Evolutionary conservation across 148 eudicot genomes (phyloP).

Genomic region (Pharnaceum exiguum): DNA sequence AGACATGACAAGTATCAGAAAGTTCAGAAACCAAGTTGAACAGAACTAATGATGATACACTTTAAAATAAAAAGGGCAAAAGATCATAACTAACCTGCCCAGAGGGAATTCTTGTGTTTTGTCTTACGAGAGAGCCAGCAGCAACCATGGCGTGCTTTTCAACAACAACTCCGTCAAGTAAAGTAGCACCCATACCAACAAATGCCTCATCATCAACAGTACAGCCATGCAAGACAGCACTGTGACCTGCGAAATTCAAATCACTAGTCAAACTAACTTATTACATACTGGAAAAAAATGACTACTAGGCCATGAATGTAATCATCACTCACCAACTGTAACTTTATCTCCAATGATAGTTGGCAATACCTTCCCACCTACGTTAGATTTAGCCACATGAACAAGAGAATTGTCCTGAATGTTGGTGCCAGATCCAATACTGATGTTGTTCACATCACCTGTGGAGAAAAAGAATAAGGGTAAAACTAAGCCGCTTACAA

Average conservation of each 20-base stretch:
- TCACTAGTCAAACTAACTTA: slow-evolving; percentile 11
- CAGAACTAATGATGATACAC: not conserved
- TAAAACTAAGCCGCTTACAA: not conserved
- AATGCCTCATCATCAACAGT: slow-evolving; percentile 84
- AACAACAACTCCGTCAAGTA: slow-evolving; percentile 70
- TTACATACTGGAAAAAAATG: not conserved
- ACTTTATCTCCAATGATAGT: slow-evolving; percentile 89
- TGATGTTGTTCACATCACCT: slow-evolving; percentile 90
- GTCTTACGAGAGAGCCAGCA: slow-evolving; percentile 80
- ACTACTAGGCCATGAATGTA: not conserved
- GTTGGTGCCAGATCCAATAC: slow-evolving; percentile 85
- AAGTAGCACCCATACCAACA: slow-evolving; percentile 87
- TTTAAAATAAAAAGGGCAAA: not conserved
- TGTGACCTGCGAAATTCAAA: slow-evolving; percentile 53
- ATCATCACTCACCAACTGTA: slow-evolving; percentile 72
- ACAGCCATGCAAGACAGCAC: slow-evolving; percentile 79
- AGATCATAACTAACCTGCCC: slow-evolving; percentile 35
- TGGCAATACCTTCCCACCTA: slow-evolving; percentile 88
- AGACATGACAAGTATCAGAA: not conserved
- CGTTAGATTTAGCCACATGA: slow-evolving; percentile 93
- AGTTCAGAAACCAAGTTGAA: not conserved
- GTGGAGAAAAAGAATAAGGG: slow-evolving; percentile 11
- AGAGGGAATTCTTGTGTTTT: slow-evolving; percentile 51
- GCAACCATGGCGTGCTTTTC: slow-evolving; percentile 87
- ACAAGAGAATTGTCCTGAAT: slow-evolving; percentile 97